Conservation (phyloP, 1,284 basidiomycete genomes). For the Ustilago xerochloae region DNA sequence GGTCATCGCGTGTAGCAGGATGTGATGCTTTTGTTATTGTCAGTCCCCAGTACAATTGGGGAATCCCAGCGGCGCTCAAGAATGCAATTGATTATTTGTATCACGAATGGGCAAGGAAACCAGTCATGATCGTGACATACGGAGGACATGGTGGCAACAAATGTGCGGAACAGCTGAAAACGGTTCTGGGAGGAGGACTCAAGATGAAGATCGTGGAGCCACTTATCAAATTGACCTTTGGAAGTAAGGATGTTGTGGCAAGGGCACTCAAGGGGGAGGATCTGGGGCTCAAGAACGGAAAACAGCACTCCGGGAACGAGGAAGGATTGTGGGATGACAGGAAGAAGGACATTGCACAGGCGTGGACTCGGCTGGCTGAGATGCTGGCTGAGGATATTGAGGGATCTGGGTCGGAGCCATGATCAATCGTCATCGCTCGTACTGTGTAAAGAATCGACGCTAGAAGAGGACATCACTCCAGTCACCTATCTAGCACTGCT, state of each 20-base stretch:
- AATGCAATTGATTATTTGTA: neutral
- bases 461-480: no score
- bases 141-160: neutral
- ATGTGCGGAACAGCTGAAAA: neutral
- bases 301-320: neutral
- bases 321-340: neutral
- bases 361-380: neutral
- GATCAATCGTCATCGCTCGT: neutral
- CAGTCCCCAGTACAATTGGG: neutral
- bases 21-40: neutral
- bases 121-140: neutral
- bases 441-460: neutral
- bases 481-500: no score
- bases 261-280: neutral
- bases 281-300: neutral
- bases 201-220: neutral
- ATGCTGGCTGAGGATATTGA: neutral
- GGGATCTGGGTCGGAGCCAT: no score
- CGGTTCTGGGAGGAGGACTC: neutral
- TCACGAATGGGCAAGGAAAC: neutral
- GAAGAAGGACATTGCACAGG: neutral
- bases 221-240: neutral
- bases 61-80: neutral
- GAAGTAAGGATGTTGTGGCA: neutral
- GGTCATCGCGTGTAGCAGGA: neutral